Conservation (phyloP, 164 flowering plant genomes). For the Magnolia officinalis region DNA sequence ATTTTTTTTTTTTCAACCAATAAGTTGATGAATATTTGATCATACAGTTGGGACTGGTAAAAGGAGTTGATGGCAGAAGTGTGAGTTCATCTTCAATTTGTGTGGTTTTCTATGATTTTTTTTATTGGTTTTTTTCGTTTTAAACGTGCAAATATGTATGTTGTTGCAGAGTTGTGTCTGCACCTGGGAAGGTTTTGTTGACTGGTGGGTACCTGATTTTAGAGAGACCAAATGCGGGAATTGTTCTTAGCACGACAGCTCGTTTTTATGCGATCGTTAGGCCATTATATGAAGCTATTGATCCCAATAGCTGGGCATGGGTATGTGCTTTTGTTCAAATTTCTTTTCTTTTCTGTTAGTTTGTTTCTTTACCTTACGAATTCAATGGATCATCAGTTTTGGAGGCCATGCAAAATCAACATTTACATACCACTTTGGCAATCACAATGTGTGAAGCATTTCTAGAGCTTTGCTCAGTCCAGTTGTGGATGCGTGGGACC, state of each 20-base stretch:
- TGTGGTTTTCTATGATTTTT: too few relatives aligned
- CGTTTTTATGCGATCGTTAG: slow-evolving; percentile 88
- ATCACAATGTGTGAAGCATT: neutral
- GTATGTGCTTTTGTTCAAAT: neutral
- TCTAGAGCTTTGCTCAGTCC: neutral
- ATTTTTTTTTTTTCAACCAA: too few relatives aligned
- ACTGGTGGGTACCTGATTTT: slow-evolving; percentile 92
- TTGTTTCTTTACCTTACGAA: too few relatives aligned
- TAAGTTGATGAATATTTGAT: too few relatives aligned
- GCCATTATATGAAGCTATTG: slow-evolving; percentile 54
- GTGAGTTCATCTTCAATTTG: neutral
- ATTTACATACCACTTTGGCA: neutral
- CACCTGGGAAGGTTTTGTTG: slow-evolving; percentile 98
- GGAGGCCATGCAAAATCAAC: too few relatives aligned
- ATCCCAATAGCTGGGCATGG: slow-evolving; percentile 81
- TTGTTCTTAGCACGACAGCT: slow-evolving; percentile 84
- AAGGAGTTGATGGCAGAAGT: neutral
- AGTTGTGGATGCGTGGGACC: neutral
- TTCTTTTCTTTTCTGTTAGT: neutral
- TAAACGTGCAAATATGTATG: neutral
- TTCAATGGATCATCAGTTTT: neutral
- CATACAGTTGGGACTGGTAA: too few relatives aligned
- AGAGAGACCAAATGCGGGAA: slow-evolving; percentile 94
- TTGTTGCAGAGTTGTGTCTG: slow-evolving; percentile 69
- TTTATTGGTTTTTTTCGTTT: neutral